Base-by-base conservation (phyloP, 805 yeast genomes). In the Komagataella kurtzmanii region DNA sequence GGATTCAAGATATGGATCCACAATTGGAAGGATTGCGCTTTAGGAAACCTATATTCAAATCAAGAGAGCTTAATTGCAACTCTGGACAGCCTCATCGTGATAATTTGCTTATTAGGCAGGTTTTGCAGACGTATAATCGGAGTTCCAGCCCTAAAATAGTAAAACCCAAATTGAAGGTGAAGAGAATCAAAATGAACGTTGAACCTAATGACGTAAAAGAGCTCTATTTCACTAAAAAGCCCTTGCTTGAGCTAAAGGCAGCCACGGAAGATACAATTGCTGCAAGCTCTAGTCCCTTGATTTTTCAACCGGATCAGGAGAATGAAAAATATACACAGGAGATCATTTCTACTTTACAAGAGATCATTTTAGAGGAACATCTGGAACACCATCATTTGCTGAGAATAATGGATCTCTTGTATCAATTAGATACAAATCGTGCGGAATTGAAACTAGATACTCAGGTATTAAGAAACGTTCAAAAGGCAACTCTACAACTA, bases 41-140 rank as follows among this genome's bases (percentile, higher is more conserved):
- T 58, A 67, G 65, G 47, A 65, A 66, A 49, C 71, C 72, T 1
- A 63, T 62, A 1, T 43, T 58, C 46, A 55, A 54, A 30, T 12
- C 49, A 30, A 10, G 7, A 55, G 10, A 14, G 44, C 18, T 23
- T 44, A 24, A 30, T 46, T 48, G 44, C 44, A 10, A 23, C 24
- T 24, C 18, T 30, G n/a, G 40, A 8, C 40, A 30, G 40, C 14
- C 12, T 30, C 4, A 30, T 5, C 40, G 40, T 30, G 14, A 30
- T 10, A 8, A 8, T 30, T 14, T 14, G 14, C 40, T 30, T 10
- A 30, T 30, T 14, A 14, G 14, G 12, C 12, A 14, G 14, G 12
- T 46, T 57, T 17, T 47, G 50, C 45, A 7, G 17, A n/a, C 8
- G 21, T 51, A 56, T 2, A 49, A 36, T 0, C 50, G 56, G 5